Conservation (phyloP, 306 rosid species). For the Vigna unguiculata region DNA sequence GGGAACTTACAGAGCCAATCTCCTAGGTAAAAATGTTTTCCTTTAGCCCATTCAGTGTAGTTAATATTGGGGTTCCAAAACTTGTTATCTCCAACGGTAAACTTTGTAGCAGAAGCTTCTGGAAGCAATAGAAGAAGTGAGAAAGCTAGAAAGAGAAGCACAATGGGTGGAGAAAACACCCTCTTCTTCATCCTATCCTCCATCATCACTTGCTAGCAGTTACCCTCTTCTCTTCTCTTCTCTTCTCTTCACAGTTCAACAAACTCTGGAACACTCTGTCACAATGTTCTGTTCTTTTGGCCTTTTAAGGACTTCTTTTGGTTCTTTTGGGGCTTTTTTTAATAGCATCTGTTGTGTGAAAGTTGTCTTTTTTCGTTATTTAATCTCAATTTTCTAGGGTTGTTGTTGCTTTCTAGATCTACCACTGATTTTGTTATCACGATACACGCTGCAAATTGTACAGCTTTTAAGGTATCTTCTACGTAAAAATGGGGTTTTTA, state of each 20-base stretch:
- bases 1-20: slow-evolving; percentile 88
- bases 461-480: neutral
- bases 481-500: too few relatives aligned
- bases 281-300: slow-evolving; percentile 38
- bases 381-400: neutral
- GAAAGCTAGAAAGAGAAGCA: slow-evolving; percentile 46
- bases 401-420: slow-evolving; percentile 44
- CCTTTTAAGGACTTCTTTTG: slow-evolving; percentile 38
- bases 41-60: slow-evolving; percentile 81
- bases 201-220: slow-evolving; percentile 18
- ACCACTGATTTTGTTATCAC: slow-evolving; percentile 38
- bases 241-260: neutral
- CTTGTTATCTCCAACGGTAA: slow-evolving; percentile 64
- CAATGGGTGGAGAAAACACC: slow-evolving; percentile 42
- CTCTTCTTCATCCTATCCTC: slow-evolving; percentile 50
- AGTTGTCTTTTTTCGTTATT: slow-evolving; percentile 6
- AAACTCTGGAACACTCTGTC: slow-evolving; percentile 50
- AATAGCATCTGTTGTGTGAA: neutral
- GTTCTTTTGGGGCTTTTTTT: neutral
- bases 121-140: slow-evolving; percentile 54
- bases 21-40: slow-evolving; percentile 79
- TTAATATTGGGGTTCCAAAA: slow-evolving; percentile 81
- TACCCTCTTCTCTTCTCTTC: slow-evolving; percentile 10
- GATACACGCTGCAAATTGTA: neutral
- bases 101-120: slow-evolving; percentile 66